Percentiles rank a stretch among this genome's conserved stretches.
phyloP scores from a whole-genome alignment of 257 asterid species.

The Solanum sejunctum region DNA sequence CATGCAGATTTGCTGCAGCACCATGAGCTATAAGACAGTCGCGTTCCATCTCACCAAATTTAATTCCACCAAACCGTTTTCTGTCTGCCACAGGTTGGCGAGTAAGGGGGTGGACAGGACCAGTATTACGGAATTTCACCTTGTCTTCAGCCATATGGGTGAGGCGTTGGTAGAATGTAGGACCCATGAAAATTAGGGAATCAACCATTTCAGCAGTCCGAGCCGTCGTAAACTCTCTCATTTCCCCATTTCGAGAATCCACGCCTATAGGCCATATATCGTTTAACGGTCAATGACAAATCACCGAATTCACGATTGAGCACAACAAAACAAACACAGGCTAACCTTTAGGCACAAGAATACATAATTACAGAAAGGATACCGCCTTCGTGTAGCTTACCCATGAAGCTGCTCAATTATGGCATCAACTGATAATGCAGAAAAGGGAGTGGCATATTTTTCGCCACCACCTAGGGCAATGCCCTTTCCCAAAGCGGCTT shows the following conservation, averaged over 20 bases:
- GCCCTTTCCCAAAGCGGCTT: constrained; percentile 87
- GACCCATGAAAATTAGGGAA: constrained; percentile 76
- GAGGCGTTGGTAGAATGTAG: constrained; percentile 89
- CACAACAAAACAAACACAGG: background rate
- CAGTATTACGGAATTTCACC: constrained; percentile 75
- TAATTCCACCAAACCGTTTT: constrained; percentile 85
- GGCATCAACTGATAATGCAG: constrained; percentile 62
- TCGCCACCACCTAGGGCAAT: constrained; percentile 67
- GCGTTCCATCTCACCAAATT: constrained; percentile 93
- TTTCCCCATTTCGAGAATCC: constrained; percentile 83
- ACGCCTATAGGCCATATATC: constrained; percentile 30
- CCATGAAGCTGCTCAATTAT: constrained; percentile 74
- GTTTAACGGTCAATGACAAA: background rate
- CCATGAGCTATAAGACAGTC: constrained; percentile 95
- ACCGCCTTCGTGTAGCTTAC: constrained; percentile 11
- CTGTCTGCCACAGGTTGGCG: constrained; percentile 97
- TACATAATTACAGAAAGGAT: background rate
- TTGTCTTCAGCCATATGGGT: constrained; percentile 95
- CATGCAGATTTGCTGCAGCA: constrained; percentile 79
- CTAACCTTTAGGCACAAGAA: background rate
- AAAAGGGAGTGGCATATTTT: constrained; percentile 86
- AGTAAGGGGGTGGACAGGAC: constrained; percentile 93
- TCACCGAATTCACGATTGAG: background rate
- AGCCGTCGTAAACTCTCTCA: constrained; percentile 76
- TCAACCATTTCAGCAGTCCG: constrained; percentile 62